Base-by-base conservation (phyloP, 129 eudicot species). In the Lactuca sativa region DNA sequence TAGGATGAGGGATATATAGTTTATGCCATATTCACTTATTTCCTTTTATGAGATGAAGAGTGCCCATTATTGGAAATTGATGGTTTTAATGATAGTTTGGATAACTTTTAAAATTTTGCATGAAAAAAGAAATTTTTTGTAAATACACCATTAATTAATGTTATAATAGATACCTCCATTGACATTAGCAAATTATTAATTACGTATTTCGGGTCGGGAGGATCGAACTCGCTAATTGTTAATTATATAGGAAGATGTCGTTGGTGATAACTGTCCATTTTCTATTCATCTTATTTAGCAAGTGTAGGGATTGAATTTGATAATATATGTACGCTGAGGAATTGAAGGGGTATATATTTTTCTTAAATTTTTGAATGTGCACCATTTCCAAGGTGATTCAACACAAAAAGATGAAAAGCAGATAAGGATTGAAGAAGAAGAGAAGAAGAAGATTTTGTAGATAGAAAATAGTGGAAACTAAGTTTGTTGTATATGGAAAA, bases 401-500 rank as follows among this genome's bases (percentile, higher is more conserved):
- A 76, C 41, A 69, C 31, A 37, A 43, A 67, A 76, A 61, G 80
- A 37, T 67, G 70, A 69, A 61, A 69, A 76, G 81, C 13, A 61
- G 81, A 69, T 76, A 71, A 76, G 76, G 65, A 76, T 76, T 54
- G 76, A 69, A 64, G 66, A 52, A 53, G 57, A 67, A 75, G 74
- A 59, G 55, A 49, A 51, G 74, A 37, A 75, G 74, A 40, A 76
- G 30, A 25, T 25, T 67, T 36, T 75, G 79, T 34, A 59, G 80
- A 66, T 75, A 21, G 74, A 44, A 36, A 58, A 59, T 76, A 76
- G 80, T 76, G 80, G 80, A 69, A 76, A 68, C 70, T 18, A 76
- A 69, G 70, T 76, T 76, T 76, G 81, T 76, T 76, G 81, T 76
- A 76, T 68, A 52, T 68, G 70, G 36, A 76, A 75, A 75, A 70